Conservation (phyloP, 805 yeast species). For the Diddensiella transvaalensis region DNA sequence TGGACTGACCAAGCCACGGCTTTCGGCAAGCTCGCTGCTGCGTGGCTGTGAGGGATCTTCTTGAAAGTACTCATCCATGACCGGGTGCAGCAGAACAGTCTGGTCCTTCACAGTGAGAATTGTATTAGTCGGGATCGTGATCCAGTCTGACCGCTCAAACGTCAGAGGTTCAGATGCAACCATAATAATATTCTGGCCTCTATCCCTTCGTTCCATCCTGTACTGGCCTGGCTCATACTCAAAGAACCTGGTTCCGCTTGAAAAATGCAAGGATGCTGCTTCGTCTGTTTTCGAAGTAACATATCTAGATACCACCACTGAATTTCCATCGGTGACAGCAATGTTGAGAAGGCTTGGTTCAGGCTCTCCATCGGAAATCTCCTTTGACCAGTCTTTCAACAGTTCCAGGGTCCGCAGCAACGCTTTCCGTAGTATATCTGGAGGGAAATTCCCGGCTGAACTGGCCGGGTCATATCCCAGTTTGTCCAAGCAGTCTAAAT, state of each 20-base stretch:
- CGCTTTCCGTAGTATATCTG: conserved; percentile 58
- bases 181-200: conserved; percentile 93
- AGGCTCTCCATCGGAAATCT: conserved; percentile 38
- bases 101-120: conserved; percentile 75
- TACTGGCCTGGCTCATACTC: conserved; percentile 91
- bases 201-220: conserved; percentile 87
- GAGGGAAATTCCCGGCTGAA: conserved; percentile 47
- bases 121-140: conserved; percentile 92
- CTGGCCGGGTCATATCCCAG: conserved; percentile 72
- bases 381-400: conserved; percentile 77
- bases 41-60: conserved; percentile 64
- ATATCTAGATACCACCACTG: conserved; percentile 83
- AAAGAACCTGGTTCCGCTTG: conserved; percentile 86
- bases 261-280: conserved; percentile 93
- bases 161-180: conserved; percentile 96
- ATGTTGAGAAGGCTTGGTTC: conserved; percentile 89
- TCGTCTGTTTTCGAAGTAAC: conserved; percentile 87
- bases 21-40: conserved; percentile 77
- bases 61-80: conserved; percentile 81
- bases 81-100: conserved; percentile 87
- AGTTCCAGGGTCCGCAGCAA: conserved; percentile 67
- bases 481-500: conserved; percentile 67
- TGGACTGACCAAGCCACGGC: conserved; percentile 90
- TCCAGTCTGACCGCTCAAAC: conserved; percentile 96
- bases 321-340: conserved; percentile 90